Base-by-base conservation (phyloP, 306 rosid genomes). In the Adenanthera pavonina region DNA sequence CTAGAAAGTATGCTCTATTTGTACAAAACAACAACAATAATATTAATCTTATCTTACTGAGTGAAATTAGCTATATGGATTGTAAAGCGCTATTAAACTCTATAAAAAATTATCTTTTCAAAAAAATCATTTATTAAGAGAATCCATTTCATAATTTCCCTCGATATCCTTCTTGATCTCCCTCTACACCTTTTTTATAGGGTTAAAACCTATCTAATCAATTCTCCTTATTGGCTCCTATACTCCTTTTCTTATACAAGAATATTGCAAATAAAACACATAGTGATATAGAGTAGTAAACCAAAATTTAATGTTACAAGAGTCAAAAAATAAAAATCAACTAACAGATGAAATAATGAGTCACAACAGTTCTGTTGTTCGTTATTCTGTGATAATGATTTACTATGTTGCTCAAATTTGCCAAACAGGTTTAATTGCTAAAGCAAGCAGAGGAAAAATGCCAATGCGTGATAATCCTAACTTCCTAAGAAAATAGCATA, bases 271-370 rank as follows among this genome's bases (percentile, higher is more conserved):
- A 34, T n/a, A 56, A n/a, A 56, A 6, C 19, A 1, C 19, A 56
- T 1, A 56, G 34, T 52, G 38, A 3, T 73, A 74, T 51, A 40
- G 40, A 15, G 65, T 11, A 34, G 34, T 56, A 75, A 44, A 38
- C 54, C 60, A 49, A 53, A 66, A 15, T 43, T 74, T 74, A 8
- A 74, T 36, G 20, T 56, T 76, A 59, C 34, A 47, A 61, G 54
- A n/a, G n/a, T n/a, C n/a, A n/a, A n/a, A n/a, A n/a, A n/a, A 54
- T 2, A 66, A 44, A 66, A 57, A 46, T 20, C 16, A 77, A 64
- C n/a, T 36, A 13, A 64, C 62, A 14, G 77, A 59, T 46, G 70
- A 57, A 51, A 48, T 69, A 36, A 44, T 34, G 59, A 52, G 75
- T 77, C 65, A 20, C 59, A 14, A 54, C n/a, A 34, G 36, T 16